phyloP scores from a whole-genome alignment of 257 asterid genomes.

The Nicotiana paniculata region DNA sequence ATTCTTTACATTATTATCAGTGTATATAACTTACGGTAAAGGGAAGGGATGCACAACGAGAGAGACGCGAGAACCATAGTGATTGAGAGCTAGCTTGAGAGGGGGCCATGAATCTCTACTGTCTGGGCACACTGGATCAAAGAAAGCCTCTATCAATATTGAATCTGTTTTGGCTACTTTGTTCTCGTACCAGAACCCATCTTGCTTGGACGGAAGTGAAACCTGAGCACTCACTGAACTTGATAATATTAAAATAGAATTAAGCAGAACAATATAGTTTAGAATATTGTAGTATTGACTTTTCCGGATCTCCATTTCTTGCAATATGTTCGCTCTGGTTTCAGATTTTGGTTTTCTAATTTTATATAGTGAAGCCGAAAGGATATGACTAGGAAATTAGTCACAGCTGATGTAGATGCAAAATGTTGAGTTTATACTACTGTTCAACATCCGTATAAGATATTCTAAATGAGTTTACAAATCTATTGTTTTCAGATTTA shows the following conservation, averaged over 20 bases:
- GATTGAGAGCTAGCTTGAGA: constrained; percentile 42
- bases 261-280: background rate
- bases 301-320: background rate
- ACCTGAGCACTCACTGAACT: constrained; percentile 21
- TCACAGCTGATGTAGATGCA: no score
- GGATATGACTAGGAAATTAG: no score
- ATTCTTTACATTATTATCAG: no score
- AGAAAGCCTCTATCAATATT: constrained; percentile 66
- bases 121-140: constrained; percentile 94
- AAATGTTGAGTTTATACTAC: no score
- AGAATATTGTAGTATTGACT: background rate
- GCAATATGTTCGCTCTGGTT: background rate
- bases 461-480: no score
- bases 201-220: constrained; percentile 35
- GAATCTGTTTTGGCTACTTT: constrained; percentile 16
- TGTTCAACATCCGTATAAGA: no score
- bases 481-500: no score
- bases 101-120: constrained; percentile 86
- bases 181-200: constrained; percentile 68
- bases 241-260: background rate
- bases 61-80: constrained; percentile 43
- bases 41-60: constrained; percentile 62
- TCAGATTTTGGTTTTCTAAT: background rate
- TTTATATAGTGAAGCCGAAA: no score
- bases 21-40: constrained; percentile 41